Evolutionary conservation across 305 asterid species (phyloP).

Genomic region (Solanum hybrid): DNA sequence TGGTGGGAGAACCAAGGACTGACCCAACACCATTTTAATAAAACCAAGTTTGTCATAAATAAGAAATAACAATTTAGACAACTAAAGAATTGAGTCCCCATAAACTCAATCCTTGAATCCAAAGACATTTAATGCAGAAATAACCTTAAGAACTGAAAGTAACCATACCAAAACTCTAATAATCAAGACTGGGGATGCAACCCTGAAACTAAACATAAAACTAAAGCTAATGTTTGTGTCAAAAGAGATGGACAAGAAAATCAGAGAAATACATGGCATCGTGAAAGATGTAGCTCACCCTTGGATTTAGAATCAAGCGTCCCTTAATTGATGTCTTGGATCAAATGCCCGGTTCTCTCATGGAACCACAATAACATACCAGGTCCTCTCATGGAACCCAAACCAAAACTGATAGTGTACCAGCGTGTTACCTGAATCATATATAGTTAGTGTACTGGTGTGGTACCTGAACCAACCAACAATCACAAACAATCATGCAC

Average conservation of each 20-base stretch:
- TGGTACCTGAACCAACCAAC: background rate
- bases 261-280: too few relatives aligned
- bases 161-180: background rate
- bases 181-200: background rate
- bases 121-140: background rate
- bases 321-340: too few relatives aligned
- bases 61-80: background rate
- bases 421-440: background rate
- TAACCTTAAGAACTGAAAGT: background rate
- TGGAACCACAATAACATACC: background rate
- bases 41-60: background rate
- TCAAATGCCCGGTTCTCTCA: background rate
- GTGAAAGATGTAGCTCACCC: too few relatives aligned
- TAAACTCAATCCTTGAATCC: background rate
- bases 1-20: background rate
- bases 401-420: background rate
- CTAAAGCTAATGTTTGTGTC: too few relatives aligned
- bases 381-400: background rate
- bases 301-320: too few relatives aligned
- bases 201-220: too few relatives aligned
- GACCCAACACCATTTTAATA: background rate
- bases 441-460: background rate
- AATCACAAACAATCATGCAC: background rate
- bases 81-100: background rate
- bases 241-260: too few relatives aligned